Conservation (phyloP, 768 basidiomycete genomes). For the Termitomyces eurrhizus region DNA sequence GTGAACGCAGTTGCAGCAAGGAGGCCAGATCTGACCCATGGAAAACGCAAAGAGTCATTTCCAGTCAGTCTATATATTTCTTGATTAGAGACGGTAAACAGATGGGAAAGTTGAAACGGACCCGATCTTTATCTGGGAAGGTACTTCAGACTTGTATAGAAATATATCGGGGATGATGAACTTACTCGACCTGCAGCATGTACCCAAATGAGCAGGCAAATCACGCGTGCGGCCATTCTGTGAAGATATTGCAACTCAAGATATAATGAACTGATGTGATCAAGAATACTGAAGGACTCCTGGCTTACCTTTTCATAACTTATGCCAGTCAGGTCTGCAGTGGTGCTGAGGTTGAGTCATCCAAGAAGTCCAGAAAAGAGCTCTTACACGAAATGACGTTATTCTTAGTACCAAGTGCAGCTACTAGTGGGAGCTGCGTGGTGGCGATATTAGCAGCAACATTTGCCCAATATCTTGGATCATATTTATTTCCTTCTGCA, state of each 20-base stretch:
- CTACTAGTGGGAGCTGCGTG: conserved; percentile 51
- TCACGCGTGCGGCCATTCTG: conserved; percentile 43
- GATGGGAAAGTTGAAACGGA: background rate
- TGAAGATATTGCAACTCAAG: conserved; percentile 41
- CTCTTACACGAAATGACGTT: conserved; percentile 40
- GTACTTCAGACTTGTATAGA: background rate
- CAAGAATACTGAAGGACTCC: background rate
- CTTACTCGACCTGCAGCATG: conserved; percentile 43
- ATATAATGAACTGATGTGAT: background rate
- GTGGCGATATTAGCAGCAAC: conserved; percentile 40
- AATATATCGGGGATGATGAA: background rate
- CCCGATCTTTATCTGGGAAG: conserved; percentile 18
- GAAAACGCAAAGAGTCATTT: conserved; percentile 7
- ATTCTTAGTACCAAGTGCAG: conserved; percentile 53
- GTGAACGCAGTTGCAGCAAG: conserved; percentile 36
- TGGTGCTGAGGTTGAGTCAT: background rate
- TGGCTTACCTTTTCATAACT: conserved; percentile 36
- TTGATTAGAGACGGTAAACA: background rate
- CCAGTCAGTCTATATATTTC: conserved; percentile 11
- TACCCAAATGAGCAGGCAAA: conserved; percentile 44
- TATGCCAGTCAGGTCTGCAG: conserved; percentile 47
- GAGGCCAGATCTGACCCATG: conserved; percentile 33
- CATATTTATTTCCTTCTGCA: conserved; percentile 25
- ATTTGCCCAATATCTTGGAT: conserved; percentile 37
- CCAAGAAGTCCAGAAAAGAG: background rate